Evolutionary conservation across 2,329 filamentous ascomycete genomes (phyloP).

Genomic region (Pezicula rhizophila): DNA sequence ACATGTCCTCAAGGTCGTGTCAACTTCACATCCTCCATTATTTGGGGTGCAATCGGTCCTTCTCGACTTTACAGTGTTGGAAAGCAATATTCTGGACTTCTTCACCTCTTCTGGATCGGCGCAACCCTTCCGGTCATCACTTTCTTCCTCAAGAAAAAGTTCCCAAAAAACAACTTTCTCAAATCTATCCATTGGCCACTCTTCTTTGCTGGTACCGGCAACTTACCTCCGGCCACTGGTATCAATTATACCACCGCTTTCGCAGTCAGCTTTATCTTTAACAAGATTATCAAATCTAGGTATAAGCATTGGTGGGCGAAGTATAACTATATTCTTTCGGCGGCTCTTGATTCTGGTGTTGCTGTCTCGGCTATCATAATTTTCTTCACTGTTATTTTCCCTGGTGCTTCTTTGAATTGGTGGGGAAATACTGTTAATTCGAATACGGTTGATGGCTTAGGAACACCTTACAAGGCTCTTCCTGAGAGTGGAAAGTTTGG

Average conservation of each 20-base stretch:
- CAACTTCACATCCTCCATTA: conserved; percentile 39
- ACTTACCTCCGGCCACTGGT: conserved; percentile 51
- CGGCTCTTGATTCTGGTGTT: conserved; percentile 62
- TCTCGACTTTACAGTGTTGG: conserved; percentile 58
- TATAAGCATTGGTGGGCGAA: conserved; percentile 1
- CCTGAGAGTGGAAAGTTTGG: conserved; percentile 3
- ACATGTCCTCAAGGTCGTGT: conserved; percentile 40
- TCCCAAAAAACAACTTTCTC: not conserved
- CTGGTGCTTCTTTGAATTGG: conserved; percentile 52
- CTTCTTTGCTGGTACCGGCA: conserved; percentile 23
- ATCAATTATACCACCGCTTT: conserved; percentile 71
- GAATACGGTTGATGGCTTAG: conserved; percentile 2
- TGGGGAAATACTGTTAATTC: conserved; percentile 42
- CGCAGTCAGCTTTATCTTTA: conserved; percentile 63
- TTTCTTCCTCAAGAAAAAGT: conserved; percentile 28
- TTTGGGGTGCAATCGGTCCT: conserved; percentile 48
- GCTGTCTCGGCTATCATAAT: conserved; percentile 62
- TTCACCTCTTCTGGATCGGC: conserved; percentile 48
- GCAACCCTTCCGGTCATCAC: conserved; percentile 45
- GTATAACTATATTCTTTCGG: conserved; percentile 53
- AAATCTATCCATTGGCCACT: conserved; percentile 29
- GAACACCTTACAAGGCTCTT: not conserved
- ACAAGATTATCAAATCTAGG: conserved; percentile 58
- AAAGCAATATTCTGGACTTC: conserved; percentile 48
- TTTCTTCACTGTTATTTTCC: conserved; percentile 62